Base-by-base conservation (phyloP, 2,329 filamentous ascomycete species). In the Colletotrichum zoysiae region DNA sequence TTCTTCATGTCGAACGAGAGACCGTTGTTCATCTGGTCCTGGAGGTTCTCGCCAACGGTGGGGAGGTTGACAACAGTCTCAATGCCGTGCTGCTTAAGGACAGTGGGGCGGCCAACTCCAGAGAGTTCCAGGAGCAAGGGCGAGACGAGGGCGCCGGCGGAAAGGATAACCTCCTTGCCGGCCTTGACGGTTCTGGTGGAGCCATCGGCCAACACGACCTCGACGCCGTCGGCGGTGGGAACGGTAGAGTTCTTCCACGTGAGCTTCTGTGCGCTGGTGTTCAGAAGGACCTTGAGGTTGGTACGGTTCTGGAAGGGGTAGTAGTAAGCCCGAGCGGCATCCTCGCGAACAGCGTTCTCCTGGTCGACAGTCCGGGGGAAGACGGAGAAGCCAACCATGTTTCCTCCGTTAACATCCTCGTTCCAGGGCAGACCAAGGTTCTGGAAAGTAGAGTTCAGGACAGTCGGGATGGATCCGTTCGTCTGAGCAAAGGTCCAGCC, bases 111-210 rank as follows among this genome's bases (percentile, higher is more conserved):
- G 0, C 88, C 87, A 18, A 90, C 82, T 0, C 87, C 88, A 0
- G 87, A 89, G 11, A 81, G 80, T 72, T 88, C 84, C 1, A 90
- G 82, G 16, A 90, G 84, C 0, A 84, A 79, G 1, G 88, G 87
- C 11, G 85, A 86, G 69, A 84, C 82, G 64, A 88, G 81, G 3
- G 87, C 78, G 0, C 88, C 87, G 0, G 83, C 84, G 0, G 84
- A 85, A 9, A 84, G 66, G 30, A 88, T 81, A 8, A 87, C 82
- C 72, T 88, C 86, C 70, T 82, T 85, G 7, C 75, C 78, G 3
- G 84, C 86, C 14, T 75, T 74, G 51, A 87, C 78, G 2, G 55
- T 66, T 2, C 71, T 51, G 7, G 76, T 78, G 2, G 78, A 75
- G 0, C 86, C 85, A 50, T 80, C 77, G 46, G 83, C 56, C 1